Percentiles rank a stretch among this genome's conserved stretches.
Evolutionary conservation across 83 land plant species (phyloP).

Genomic region (Larix sibirica): DNA sequence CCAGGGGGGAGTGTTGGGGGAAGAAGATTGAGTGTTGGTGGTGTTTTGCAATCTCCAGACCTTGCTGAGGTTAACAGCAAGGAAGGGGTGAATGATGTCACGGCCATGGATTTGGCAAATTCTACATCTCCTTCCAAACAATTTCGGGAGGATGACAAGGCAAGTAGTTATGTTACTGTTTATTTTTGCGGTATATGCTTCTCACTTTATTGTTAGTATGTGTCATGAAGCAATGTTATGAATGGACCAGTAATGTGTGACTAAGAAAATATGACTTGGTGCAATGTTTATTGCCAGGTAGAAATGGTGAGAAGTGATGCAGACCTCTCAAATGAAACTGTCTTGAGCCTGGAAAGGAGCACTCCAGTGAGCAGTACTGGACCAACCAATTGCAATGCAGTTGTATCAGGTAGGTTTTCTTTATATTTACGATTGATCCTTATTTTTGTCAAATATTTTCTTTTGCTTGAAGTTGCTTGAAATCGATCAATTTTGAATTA

Average conservation of each 20-base stretch:
- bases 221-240: not conserved
- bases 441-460: not conserved
- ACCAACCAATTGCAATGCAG: not conserved
- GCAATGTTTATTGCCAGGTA: not conserved
- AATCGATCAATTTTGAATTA: not conserved
- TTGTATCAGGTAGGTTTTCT: not conserved
- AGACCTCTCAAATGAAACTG: not conserved
- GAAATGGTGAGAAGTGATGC: not conserved
- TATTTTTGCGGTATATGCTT: not conserved
- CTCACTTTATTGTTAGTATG: not conserved
- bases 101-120: not conserved
- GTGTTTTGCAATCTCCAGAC: not conserved
- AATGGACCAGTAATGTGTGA: not conserved
- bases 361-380: not conserved
- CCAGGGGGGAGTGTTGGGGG: not conserved
- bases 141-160: not conserved
- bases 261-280: not conserved
- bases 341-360: not conserved
- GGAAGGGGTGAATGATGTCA: not conserved
- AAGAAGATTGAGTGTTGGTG: conserved; percentile 11
- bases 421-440: not conserved
- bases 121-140: not conserved
- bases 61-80: not conserved
- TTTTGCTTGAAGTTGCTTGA: not conserved
- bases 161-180: not conserved